A percentile compares a stretch with the other conserved stretches of the same genome.
These are phyloP conservation scores for Hanseniaspora jakobsenii DNA, from an alignment of 805 yeast species.

Conservation along the genomic window DNA sequence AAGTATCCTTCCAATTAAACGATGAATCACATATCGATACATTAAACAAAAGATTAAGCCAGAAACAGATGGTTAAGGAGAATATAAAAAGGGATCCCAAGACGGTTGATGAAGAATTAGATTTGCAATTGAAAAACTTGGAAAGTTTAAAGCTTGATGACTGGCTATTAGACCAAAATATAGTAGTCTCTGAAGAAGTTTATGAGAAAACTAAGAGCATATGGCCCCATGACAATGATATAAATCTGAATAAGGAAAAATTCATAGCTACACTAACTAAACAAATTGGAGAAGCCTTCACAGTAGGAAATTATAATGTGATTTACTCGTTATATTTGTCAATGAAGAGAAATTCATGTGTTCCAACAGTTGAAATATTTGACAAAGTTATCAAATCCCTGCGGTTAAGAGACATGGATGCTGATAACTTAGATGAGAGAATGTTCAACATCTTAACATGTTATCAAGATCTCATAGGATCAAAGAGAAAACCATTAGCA, in stretches of 20 bases:
- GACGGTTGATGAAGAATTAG: background rate
- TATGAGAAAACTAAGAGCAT: conserved; percentile 18
- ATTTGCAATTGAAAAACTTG: conserved; percentile 6
- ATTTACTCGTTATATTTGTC: conserved; percentile 33
- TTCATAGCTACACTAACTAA: conserved; percentile 26
- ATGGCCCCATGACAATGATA: conserved; percentile 27
- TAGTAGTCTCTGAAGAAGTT: conserved; percentile 3
- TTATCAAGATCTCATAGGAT: conserved; percentile 52
- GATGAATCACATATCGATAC: background rate
- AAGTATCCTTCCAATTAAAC: conserved; percentile 6
- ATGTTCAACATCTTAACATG: conserved; percentile 52
- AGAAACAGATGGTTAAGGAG: background rate
- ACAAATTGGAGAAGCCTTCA: conserved; percentile 25
- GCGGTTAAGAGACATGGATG: conserved; percentile 37
- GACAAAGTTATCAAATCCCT: conserved; percentile 46
- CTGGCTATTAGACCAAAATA: conserved; percentile 10
- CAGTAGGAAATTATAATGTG: conserved; percentile 25
- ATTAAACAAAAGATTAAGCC: background rate
- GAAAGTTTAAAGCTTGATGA: conserved; percentile 19
- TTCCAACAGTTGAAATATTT: conserved; percentile 43
- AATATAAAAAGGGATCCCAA: too few species aligned
- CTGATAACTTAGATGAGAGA: conserved; percentile 44
- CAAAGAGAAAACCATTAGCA: conserved; percentile 43
- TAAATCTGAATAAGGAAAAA: conserved; percentile 24
- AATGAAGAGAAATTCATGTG: conserved; percentile 31